These are phyloP conservation scores for Plasmodium cynomolgi DNA, from an alignment of 169 alveolate species.

Conservation along the genomic window DNA sequence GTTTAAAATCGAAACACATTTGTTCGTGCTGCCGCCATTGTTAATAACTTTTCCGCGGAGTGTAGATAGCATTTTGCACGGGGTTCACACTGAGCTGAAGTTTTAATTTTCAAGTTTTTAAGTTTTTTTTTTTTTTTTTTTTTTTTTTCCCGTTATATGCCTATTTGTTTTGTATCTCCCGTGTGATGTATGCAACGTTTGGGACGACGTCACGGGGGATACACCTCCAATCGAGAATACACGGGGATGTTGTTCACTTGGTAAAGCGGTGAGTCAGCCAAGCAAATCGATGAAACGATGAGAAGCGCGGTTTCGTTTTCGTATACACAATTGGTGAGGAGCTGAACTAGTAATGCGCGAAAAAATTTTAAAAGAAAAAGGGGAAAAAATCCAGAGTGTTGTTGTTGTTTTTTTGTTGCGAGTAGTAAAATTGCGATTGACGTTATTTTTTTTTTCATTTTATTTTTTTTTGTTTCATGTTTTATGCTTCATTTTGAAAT, in stretches of 20 bases:
- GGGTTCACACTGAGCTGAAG: not conserved
- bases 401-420: not conserved
- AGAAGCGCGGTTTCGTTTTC: not conserved
- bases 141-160: not conserved
- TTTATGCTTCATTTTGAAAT: not conserved
- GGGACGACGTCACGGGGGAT: not conserved
- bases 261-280: not conserved
- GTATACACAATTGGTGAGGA: not conserved
- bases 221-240: not conserved
- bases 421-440: not conserved
- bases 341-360: not conserved
- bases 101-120: no score
- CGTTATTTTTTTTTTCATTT: not conserved
- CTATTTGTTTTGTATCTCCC: not conserved
- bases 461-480: not conserved
- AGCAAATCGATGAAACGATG: not conserved
- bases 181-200: not conserved
- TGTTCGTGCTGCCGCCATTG: conserved; percentile 2
- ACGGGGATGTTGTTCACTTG: not conserved
- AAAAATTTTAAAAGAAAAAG: not conserved
- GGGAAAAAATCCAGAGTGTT: not conserved
- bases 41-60: conserved; percentile 50
- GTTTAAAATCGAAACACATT: conserved; percentile 46
- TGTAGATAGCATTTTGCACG: conserved; percentile 50
- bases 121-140: conserved; percentile 5